Conservation (phyloP, 495 filamentous ascomycete species). For the Penicillium argentinense region DNA sequence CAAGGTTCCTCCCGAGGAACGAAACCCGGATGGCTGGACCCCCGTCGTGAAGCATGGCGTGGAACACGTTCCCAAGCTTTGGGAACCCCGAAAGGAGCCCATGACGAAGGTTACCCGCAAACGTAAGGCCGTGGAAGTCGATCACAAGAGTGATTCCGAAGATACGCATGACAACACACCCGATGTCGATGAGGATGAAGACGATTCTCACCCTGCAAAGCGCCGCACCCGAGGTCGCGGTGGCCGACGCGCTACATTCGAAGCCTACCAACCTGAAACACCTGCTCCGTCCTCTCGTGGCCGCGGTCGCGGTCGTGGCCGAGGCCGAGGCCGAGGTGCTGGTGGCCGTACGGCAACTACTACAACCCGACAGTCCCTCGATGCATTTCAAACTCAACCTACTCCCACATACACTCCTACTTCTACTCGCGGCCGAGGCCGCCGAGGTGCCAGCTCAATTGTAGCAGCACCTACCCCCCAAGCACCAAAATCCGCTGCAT, state of each 20-base stretch:
- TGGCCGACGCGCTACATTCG: slow-evolving; percentile 27
- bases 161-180: slow-evolving; percentile 27
- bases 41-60: slow-evolving; percentile 32
- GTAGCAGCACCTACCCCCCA: slow-evolving; percentile 5
- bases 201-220: slow-evolving; percentile 29
- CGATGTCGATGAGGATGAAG: slow-evolving; percentile 31
- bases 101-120: slow-evolving; percentile 51
- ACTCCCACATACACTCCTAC: slow-evolving; percentile 9
- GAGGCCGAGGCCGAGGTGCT: slow-evolving; percentile 3
- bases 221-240: slow-evolving; percentile 37
- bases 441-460: slow-evolving; percentile 21
- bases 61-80: slow-evolving; percentile 37
- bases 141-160: slow-evolving; percentile 34
- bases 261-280: slow-evolving; percentile 21
- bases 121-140: slow-evolving; percentile 44
- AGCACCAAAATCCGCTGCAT: neutral
- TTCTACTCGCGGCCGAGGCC: slow-evolving; percentile 25
- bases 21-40: slow-evolving; percentile 43
- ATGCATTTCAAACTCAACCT: slow-evolving; percentile 6
- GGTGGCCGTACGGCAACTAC: slow-evolving; percentile 1
- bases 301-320: slow-evolving; percentile 48
- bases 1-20: slow-evolving; percentile 32
- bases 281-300: slow-evolving; percentile 41
- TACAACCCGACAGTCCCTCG: slow-evolving; percentile 1
- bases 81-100: slow-evolving; percentile 53